phyloP scores from a whole-genome alignment of 345 rosid genomes.

The Hirschfeldia incana region DNA sequence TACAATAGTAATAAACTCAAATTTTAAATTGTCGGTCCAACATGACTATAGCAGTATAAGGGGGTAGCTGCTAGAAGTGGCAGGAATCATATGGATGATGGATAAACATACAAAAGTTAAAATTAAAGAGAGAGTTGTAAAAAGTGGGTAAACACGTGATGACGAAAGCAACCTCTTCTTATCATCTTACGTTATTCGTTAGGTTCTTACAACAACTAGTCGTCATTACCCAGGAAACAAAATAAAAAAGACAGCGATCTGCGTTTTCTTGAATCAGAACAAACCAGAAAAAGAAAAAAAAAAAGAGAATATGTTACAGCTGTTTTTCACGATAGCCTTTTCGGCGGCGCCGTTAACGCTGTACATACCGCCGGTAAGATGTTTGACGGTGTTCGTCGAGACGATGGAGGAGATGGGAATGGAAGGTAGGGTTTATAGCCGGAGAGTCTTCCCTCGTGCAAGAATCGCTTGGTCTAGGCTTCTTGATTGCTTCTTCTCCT shows the following conservation, averaged over 20 bases:
- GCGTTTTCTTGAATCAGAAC: conserved; percentile 7
- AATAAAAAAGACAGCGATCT: neutral
- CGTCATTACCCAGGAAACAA: neutral
- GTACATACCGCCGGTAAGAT: conserved; percentile 81
- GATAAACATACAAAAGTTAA: conserved; percentile 2
- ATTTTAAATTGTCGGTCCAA: conserved; percentile 9
- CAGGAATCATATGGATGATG: conserved; percentile 13
- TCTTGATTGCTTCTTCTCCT: conserved; percentile 65
- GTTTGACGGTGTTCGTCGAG: conserved; percentile 71
- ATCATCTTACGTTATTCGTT: conserved; percentile 12
- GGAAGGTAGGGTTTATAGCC: conserved; percentile 60
- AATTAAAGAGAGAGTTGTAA: conserved; percentile 3
- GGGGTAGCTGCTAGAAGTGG: conserved; percentile 21
- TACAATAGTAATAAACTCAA: neutral
- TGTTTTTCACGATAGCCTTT: conserved; percentile 79
- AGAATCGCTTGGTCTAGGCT: conserved; percentile 70
- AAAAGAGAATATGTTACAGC: conserved; percentile 49
- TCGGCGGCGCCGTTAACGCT: conserved; percentile 87
- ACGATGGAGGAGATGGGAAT: conserved; percentile 66
- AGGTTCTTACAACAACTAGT: neutral
- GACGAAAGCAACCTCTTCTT: conserved; percentile 32
- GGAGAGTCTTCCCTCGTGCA: conserved; percentile 62
- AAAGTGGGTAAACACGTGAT: conserved; percentile 16
- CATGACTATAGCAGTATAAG: neutral
- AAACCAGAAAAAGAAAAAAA: neutral